phyloP scores from a whole-genome alignment of 192 early-diverging fungal genomes.

The Backusella tuberculispora region DNA sequence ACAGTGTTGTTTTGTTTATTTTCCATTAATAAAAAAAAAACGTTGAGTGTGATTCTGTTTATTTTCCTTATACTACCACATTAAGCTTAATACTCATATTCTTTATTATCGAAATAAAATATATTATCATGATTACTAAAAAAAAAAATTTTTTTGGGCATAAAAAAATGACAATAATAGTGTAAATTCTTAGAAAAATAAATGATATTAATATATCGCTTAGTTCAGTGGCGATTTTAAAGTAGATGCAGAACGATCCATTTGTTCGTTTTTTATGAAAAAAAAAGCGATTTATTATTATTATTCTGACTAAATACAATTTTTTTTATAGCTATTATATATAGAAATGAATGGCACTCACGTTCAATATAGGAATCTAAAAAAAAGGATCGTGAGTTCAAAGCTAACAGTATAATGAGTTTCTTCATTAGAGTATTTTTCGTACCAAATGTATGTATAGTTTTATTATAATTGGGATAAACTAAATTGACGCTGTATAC shows the following conservation, averaged over 20 bases:
- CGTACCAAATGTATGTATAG: too few species aligned
- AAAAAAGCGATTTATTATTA: too few species aligned
- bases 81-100: background rate
- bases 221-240: background rate
- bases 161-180: background rate
- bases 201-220: background rate
- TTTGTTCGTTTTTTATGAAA: background rate
- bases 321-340: too few species aligned
- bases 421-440: too few species aligned
- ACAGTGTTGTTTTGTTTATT: background rate
- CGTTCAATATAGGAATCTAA: too few species aligned
- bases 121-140: background rate
- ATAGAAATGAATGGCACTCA: too few species aligned
- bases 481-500: too few species aligned
- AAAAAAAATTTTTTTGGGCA: background rate
- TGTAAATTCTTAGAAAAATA: background rate
- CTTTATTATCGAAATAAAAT: background rate
- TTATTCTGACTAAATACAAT: too few species aligned
- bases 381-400: too few species aligned
- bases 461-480: too few species aligned
- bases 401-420: too few species aligned
- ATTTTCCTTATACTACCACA: background rate
- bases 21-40: background rate
- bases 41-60: slow-evolving; percentile 2
- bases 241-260: background rate